phyloP scores from a whole-genome alignment of 306 rosid species.

The Erythrophleum fordii region DNA sequence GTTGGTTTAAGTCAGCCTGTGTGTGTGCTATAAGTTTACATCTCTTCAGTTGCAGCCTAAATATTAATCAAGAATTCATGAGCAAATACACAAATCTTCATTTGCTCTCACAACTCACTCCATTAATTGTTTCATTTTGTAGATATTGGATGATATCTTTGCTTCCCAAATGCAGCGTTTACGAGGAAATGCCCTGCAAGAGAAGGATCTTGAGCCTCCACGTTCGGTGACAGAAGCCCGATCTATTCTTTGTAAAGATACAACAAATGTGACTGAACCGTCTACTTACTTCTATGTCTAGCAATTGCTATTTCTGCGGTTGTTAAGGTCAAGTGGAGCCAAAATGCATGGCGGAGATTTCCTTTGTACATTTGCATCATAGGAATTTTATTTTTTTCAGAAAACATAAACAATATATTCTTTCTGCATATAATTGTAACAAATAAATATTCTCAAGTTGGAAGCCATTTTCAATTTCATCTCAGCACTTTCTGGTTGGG shows the following conservation, averaged over 20 bases:
- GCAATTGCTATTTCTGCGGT: background rate
- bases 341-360: background rate
- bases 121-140: conserved; percentile 36
- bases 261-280: conserved; percentile 66
- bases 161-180: conserved; percentile 97
- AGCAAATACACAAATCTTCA: background rate
- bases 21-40: background rate
- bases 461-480: background rate
- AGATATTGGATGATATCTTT: conserved; percentile 93
- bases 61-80: background rate
- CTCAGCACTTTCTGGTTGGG: too few species aligned
- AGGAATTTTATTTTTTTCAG: background rate
- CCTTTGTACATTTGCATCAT: background rate
- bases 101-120: too few species aligned
- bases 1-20: background rate
- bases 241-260: conserved; percentile 88
- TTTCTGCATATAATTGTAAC: background rate
- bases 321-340: too few species aligned
- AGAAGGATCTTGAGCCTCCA: conserved; percentile 92
- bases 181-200: conserved; percentile 88
- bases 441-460: background rate
- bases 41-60: background rate
- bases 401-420: background rate
- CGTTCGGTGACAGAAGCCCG: conserved; percentile 92
- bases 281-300: conserved; percentile 59